Conservation (phyloP, 1,139 yeast species). For the Blastobotrys capitulatus region DNA sequence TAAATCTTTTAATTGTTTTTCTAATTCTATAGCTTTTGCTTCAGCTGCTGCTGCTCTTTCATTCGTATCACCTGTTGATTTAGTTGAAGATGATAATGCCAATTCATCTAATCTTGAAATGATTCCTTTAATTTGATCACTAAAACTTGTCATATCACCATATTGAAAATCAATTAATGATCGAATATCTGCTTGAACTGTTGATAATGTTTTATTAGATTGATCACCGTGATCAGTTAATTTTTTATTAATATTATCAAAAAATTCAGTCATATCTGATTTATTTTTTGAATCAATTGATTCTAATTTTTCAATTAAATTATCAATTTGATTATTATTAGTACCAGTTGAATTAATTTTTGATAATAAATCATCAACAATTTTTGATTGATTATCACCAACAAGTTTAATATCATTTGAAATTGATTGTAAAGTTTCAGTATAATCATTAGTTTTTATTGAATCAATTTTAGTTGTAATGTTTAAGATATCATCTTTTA, state of each 20-base stretch:
- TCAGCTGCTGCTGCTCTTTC: constrained; percentile 11
- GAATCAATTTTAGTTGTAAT: background rate
- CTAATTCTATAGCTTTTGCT: constrained; percentile 4
- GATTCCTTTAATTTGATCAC: constrained; percentile 14
- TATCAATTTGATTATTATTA: background rate
- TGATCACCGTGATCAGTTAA: constrained; percentile 3
- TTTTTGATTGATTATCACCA: background rate
- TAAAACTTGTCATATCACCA: constrained; percentile 16
- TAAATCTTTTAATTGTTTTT: constrained; percentile 1
- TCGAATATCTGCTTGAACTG: constrained; percentile 21
- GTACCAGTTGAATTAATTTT: background rate
- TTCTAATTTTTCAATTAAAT: constrained; percentile 1
- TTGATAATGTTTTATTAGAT: constrained; percentile 10
- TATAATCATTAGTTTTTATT: background rate
- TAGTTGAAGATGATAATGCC: too few relatives aligned
- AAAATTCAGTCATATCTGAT: constrained; percentile 1
- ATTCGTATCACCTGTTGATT: background rate
- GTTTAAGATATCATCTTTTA: background rate
- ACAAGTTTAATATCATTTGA: background rate
- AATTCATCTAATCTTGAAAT: constrained; percentile 8
- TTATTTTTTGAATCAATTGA: background rate
- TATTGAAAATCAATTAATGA: constrained; percentile 23
- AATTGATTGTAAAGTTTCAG: background rate
- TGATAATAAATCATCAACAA: background rate
- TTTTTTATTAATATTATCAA: constrained; percentile 3